phyloP scores from a whole-genome alignment of 2,329 filamentous ascomycete species.

The Aspergillus pseudoglaucus region DNA sequence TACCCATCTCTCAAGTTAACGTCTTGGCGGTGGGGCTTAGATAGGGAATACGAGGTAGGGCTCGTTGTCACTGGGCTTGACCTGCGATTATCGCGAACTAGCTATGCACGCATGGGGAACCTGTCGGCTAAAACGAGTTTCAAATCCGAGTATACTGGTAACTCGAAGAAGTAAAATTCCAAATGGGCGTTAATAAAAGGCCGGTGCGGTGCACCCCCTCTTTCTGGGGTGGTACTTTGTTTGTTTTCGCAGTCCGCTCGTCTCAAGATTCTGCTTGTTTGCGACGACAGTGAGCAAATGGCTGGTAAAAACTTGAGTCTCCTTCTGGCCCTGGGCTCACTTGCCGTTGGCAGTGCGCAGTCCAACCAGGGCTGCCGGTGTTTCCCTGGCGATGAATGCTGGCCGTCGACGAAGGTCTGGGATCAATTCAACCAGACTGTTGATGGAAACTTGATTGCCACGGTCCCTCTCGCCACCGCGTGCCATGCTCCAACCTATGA shows the following conservation, averaged over 20 bases:
- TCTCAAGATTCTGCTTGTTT: too few species aligned
- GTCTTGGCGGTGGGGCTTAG: slow-evolving; percentile 2
- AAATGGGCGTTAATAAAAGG: too few species aligned
- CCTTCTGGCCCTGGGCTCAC: background rate
- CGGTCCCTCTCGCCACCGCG: background rate
- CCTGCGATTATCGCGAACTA: too few species aligned
- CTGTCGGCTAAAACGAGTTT: too few species aligned
- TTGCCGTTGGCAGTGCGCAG: background rate
- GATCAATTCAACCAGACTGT: slow-evolving; percentile 43
- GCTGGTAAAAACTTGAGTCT: background rate
- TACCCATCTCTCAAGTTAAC: background rate
- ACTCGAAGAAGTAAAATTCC: too few species aligned
- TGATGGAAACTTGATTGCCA: slow-evolving; percentile 29
- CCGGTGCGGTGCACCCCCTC: too few species aligned
- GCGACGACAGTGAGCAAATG: too few species aligned
- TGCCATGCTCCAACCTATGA: background rate
- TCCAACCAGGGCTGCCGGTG: slow-evolving; percentile 16
- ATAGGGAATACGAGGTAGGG: background rate
- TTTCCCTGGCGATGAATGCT: slow-evolving; percentile 45
- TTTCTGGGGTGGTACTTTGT: too few species aligned
- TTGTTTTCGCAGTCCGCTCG: too few species aligned
- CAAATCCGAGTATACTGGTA: too few species aligned
- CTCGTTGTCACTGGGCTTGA: too few species aligned
- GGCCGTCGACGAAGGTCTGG: slow-evolving; percentile 45
- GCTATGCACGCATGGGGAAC: too few species aligned